Base-by-base conservation (phyloP, 2,329 filamentous ascomycete species). In the Sphaerostilbella broomeana region DNA sequence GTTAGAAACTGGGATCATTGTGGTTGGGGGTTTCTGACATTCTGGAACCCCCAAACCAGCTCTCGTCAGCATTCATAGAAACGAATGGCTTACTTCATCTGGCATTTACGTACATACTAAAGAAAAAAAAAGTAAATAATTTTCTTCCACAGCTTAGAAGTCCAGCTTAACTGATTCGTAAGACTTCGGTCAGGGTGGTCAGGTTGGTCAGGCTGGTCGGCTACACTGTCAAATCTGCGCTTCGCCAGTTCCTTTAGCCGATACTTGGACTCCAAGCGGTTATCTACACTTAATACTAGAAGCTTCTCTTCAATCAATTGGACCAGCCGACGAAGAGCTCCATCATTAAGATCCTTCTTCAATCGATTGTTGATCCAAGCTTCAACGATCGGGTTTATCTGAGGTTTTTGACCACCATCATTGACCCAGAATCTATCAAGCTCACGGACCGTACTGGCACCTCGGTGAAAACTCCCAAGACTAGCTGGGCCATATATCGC, bases 331-430 rank as follows among this genome's bases (percentile, higher is more conserved):
- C 6, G 4, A 8, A 35, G 12, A n/a, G 32, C 32, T n/a, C 10
- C 5, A 13, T 6, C 0, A 6, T 8, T 17, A 9, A 35, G 15
- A 26, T 35, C 20, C 11, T 4, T 1, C 12, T 18, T 26, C 10
- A 35, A 8, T 7, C n/a, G n/a, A n/a, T 5, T 24, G n/a, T 26
- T 18, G 6, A 26, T 35, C 32, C 32, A 35, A 9, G 2, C 26
- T 5, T 1, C 1, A 19, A 35, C 7, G 1, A 9, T 17, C 3
- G 32, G 15, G 13, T 35, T 15, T 21, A 12, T n/a, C 5, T 5
- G 8, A 17, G 22, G 2, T 6, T 5, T 6, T 16, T 3, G 13
- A 3, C 3, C 1, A 5, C 1, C 6, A 2, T 7, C 2, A n/a
- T 35, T 24, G n/a, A 18, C 6, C 21, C 32, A 26, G 18, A 26